phyloP scores from a whole-genome alignment of 1,284 basidiomycete species.

The Irpex rosettiformis region DNA sequence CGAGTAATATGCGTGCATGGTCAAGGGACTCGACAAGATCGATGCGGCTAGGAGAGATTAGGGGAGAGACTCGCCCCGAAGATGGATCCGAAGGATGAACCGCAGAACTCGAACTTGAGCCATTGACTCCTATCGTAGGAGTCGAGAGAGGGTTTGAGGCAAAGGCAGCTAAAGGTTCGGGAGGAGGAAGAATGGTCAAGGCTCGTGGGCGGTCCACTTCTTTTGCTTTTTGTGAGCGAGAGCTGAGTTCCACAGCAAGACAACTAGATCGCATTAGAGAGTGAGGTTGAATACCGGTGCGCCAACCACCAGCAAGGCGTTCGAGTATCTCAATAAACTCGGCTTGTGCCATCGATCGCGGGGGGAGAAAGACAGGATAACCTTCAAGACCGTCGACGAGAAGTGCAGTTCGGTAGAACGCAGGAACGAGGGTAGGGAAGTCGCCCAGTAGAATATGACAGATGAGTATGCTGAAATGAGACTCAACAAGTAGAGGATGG shows the following conservation, averaged over 20 bases:
- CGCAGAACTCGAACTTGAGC: slow-evolving; percentile 21
- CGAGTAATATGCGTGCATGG: slow-evolving; percentile 62
- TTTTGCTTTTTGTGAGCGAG: slow-evolving; percentile 26
- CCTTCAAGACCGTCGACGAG: slow-evolving; percentile 78
- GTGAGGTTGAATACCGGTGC: slow-evolving; percentile 53
- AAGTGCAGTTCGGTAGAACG: slow-evolving; percentile 59
- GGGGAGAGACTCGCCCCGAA: slow-evolving; percentile 18
- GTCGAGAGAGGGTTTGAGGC: slow-evolving; percentile 15
- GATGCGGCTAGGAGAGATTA: slow-evolving; percentile 21
- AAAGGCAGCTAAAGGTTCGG: slow-evolving; percentile 25
- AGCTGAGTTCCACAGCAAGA: slow-evolving; percentile 41
- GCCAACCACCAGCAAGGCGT: slow-evolving; percentile 70
- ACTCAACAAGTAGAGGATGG: slow-evolving; percentile 80
- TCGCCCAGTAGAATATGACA: slow-evolving; percentile 73
- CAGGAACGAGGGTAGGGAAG: slow-evolving; percentile 53
- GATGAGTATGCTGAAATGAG: slow-evolving; percentile 73
- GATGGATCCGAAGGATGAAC: slow-evolving; percentile 17
- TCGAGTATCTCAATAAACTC: slow-evolving; percentile 81
- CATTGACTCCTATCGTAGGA: slow-evolving; percentile 20
- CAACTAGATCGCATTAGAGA: slow-evolving; percentile 35
- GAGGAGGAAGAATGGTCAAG: slow-evolving; percentile 20
- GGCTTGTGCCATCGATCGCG: slow-evolving; percentile 80
- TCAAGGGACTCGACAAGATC: slow-evolving; percentile 51
- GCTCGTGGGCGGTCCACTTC: slow-evolving; percentile 18
- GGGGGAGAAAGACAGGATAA: slow-evolving; percentile 79